These are phyloP conservation scores for Funneliformis caledonium DNA, from an alignment of 371 early-diverging fungal species.

Conservation along the genomic window DNA sequence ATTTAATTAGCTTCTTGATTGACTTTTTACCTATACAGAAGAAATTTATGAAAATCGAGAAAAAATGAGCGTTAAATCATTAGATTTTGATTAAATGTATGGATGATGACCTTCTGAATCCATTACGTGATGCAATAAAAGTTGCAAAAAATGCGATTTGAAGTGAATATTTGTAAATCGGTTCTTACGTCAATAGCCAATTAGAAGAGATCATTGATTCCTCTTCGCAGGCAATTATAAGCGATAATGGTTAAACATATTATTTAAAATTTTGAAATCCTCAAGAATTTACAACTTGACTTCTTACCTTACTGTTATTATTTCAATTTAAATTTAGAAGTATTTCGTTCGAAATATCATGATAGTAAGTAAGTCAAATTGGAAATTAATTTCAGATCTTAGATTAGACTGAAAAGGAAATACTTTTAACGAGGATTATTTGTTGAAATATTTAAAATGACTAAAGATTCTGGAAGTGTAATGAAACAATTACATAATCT, in stretches of 20 bases:
- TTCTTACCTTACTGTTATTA: not conserved
- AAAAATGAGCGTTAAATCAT: constrained; percentile 10
- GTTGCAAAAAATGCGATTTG: not conserved
- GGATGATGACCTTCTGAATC: not conserved
- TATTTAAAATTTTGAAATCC: not conserved
- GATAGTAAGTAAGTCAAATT: not conserved
- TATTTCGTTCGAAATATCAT: constrained; percentile 1
- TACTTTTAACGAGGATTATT: not conserved
- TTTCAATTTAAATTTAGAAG: not conserved
- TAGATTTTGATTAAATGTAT: not conserved
- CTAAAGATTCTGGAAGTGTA: not conserved
- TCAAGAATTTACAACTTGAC: too few species aligned
- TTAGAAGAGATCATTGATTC: not conserved
- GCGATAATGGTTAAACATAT: not conserved
- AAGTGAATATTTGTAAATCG: too few species aligned
- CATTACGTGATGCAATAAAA: not conserved
- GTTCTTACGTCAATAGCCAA: not conserved
- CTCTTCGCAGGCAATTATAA: not conserved
- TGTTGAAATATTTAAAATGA: not conserved
- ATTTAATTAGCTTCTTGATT: not conserved
- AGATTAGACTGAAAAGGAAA: not conserved
- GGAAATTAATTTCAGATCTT: not conserved
- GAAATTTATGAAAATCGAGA: not conserved
- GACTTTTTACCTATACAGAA: too few species aligned
- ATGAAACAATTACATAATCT: not conserved